These are phyloP conservation scores for Wallacemonas collosoma DNA, from an alignment of 208 protist species.

Conservation along the genomic window DNA sequence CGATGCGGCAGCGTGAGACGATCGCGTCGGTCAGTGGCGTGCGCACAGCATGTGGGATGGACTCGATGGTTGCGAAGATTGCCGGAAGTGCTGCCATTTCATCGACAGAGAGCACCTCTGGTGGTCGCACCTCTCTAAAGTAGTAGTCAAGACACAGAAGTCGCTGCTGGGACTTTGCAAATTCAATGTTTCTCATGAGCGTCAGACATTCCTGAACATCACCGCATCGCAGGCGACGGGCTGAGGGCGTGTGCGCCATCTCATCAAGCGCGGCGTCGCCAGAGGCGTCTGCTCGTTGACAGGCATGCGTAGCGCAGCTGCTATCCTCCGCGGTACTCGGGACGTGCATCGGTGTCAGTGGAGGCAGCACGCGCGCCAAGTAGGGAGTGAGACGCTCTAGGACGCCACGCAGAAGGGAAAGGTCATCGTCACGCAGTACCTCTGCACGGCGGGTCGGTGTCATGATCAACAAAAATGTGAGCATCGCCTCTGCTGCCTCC, in stretches of 20 bases:
- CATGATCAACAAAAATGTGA: constrained; percentile 45
- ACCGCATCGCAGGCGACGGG: background rate
- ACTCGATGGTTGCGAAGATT: constrained; percentile 21
- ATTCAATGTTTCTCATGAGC: constrained; percentile 24
- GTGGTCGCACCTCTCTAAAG: constrained; percentile 23
- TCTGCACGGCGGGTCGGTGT: constrained; percentile 23
- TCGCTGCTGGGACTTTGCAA: constrained; percentile 8
- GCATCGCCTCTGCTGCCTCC: constrained; percentile 31
- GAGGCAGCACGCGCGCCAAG: constrained; percentile 12
- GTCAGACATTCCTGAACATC: constrained; percentile 13
- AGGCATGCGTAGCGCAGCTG: background rate
- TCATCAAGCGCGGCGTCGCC: background rate
- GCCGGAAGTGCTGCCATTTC: constrained; percentile 25
- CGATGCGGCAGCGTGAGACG: constrained; percentile 8
- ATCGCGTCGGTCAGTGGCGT: constrained; percentile 22
- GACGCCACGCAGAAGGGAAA: constrained; percentile 27
- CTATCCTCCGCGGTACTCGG: no score
- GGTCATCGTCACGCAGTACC: constrained; percentile 29
- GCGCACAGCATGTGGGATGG: background rate
- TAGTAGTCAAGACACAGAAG: constrained; percentile 25
- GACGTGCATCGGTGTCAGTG: background rate
- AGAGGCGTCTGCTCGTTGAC: background rate
- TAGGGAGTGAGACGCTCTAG: constrained; percentile 2
- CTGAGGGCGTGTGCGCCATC: background rate
- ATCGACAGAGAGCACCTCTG: constrained; percentile 18